Evolutionary conservation across 78 protist genomes (phyloP), one percentile per base, ranked within the genome.

Genomic region (Speleostelium caveatum): DNA sequence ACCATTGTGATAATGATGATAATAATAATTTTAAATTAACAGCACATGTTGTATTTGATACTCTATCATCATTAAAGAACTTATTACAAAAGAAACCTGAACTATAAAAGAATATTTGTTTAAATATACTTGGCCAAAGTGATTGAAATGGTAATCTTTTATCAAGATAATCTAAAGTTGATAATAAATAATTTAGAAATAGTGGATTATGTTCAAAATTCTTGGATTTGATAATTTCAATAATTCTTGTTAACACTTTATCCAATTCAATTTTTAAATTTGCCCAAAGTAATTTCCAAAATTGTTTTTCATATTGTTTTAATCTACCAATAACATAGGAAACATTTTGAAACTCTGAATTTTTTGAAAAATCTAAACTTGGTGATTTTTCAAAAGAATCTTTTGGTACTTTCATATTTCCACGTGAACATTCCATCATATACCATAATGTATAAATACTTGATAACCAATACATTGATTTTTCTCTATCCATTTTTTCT

Each of bases 401-500:
- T n/a, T 56, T 24, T 30, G 58, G 22, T 28, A 10, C 4, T 36
- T 35, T 83, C 17, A 28, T 21, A 22, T 58, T 61, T 35, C 26
- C 36, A 45, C 28, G 69, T n/a, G 77, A 38, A 22, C 67, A 26
- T 2, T 83, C 91, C 42, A 83, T 32, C 5, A 83, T 10, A 62
- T 53, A 69, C 8, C 53, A 36, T 16, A 83, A 32, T 12, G 69
- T 63, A 71, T 36, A 83, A 16, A 38, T 58, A 33, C 39, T 59
- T 21, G 91, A 83, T 69, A 83, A 45, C 91, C 91, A 83, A 83
- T 83, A 83, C n/a, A 73, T 63, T 42, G 80, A 36, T 24, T 62
- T 69, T n/a, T 83, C 91, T 59, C 35, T 83, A 60, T 73, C 91
- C 71, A 83, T 83, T n/a, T 53, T 69, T 16, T 83, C 67, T 74